Evolutionary conservation across 2,329 filamentous ascomycete genomes (phyloP), one percentile per base, ranked within the genome.

Genomic region (Xylaria sp.): DNA sequence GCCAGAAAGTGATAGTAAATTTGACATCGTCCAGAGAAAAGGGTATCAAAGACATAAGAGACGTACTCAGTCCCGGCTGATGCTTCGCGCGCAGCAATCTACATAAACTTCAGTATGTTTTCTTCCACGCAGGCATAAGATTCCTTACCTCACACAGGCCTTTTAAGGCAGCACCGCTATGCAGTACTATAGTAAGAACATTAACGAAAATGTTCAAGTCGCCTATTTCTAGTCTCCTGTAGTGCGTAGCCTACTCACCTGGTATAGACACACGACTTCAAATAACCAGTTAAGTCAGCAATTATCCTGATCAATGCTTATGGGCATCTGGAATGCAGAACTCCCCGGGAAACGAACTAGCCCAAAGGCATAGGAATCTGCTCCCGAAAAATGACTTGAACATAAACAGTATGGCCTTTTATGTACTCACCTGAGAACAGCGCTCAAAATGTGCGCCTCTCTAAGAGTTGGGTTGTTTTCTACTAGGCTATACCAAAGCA

Each of bases 371-470:
- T 3, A 8, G 12, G 23, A 18, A n/a, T 23, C 5, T 21, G 8
- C 44, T 10, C 44, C n/a, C 23, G 13, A n/a, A 16, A 29, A 29
- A 9, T 9, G 6, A 12, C 10, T 32, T 12, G 12, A 18, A 27
- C 53, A 57, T 21, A 23, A 21, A 6, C 21, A 29, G 23, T 25
- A 60, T 40, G 10, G 5, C 12, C n/a, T 21, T 21, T 6, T 1
- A 16, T 37, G 60, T 16, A 63, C 69, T 69, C 50, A 70, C 69
- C 59, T 88, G 55, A 99, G 87, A 1, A 97, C 94, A 9, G 91
- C 94, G 3, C 92, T 93, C 50, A 99, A 88, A 73, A 99, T 98
- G 74, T 93, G 90, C 5, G 96, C 96, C 81, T 99, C 96, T 60
- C 94, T 90, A 60, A 98, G 83, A 0, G 94, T 97, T 82, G 91